These are phyloP conservation scores for Trebouxia gelatinosa DNA, from an alignment of 163 green algal species.

Conservation along the genomic window DNA sequence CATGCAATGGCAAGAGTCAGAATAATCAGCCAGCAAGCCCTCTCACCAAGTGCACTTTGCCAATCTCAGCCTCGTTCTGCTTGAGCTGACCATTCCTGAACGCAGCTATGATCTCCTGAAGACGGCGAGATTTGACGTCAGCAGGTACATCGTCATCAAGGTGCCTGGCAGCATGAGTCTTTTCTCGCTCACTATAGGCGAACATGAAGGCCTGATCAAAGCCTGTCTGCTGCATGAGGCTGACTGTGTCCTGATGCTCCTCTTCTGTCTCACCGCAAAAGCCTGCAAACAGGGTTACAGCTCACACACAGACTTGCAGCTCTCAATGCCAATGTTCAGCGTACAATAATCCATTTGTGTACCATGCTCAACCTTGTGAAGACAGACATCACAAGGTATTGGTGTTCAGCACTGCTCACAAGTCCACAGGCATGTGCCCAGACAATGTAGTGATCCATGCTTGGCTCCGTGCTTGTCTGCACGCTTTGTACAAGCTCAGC, in stretches of 20 bases:
- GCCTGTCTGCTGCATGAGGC: conserved; percentile 61
- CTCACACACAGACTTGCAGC: background rate
- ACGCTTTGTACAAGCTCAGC: no score
- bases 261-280: conserved; percentile 90
- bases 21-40: background rate
- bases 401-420: no score
- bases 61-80: conserved; percentile 50
- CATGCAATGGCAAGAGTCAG: background rate
- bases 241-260: conserved; percentile 76
- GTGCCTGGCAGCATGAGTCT: conserved; percentile 79
- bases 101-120: conserved; percentile 67
- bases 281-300: conserved; percentile 50
- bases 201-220: conserved; percentile 92
- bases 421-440: no score
- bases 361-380: no score
- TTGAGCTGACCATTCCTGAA: conserved; percentile 48
- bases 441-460: no score
- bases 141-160: conserved; percentile 66
- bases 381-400: no score
- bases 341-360: no score
- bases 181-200: conserved; percentile 77
- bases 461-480: no score
- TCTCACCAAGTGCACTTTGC: conserved; percentile 60
- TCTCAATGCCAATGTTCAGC: no score
- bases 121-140: conserved; percentile 67